Evolutionary conservation across 495 filamentous ascomycete species (phyloP).

Genomic region (Penicillium salamii): DNA sequence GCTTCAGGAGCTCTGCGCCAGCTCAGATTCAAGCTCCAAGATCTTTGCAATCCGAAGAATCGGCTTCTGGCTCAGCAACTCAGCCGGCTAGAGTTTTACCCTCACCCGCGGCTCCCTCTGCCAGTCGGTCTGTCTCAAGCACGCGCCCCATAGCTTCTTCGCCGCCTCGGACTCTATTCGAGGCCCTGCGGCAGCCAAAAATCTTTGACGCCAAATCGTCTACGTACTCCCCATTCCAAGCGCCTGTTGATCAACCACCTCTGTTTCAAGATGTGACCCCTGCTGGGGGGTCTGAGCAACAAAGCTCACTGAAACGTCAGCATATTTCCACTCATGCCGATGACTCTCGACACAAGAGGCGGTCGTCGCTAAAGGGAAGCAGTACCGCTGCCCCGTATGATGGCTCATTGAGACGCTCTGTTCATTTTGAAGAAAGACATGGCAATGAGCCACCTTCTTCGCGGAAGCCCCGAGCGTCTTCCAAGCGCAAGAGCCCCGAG

Average conservation of each 20-base stretch:
- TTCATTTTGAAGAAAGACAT: not conserved
- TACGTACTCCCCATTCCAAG: not conserved
- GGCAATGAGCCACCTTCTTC: not conserved
- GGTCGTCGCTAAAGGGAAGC: constrained; percentile 2
- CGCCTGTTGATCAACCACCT: not conserved
- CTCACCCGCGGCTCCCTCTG: too few relatives aligned
- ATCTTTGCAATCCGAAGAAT: not conserved
- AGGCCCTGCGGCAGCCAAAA: constrained; percentile 5
- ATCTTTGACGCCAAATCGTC: constrained; percentile 9
- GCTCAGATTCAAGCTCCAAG: not conserved
- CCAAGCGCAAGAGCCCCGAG: not conserved
- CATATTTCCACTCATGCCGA: not conserved
- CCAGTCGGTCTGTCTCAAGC: not conserved
- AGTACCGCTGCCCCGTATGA: not conserved
- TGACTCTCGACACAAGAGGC: not conserved
- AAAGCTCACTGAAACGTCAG: not conserved
- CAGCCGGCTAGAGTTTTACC: not conserved
- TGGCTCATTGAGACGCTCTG: not conserved
- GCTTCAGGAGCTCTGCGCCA: not conserved
- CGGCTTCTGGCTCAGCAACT: not conserved
- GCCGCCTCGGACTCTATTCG: not conserved
- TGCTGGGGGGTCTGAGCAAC: not conserved
- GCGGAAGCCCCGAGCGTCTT: not conserved
- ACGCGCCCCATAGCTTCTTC: not conserved
- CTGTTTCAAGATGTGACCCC: not conserved